These are phyloP conservation scores for Kwoniella botswanensis DNA, from an alignment of 768 basidiomycete genomes.

Conservation along the genomic window DNA sequence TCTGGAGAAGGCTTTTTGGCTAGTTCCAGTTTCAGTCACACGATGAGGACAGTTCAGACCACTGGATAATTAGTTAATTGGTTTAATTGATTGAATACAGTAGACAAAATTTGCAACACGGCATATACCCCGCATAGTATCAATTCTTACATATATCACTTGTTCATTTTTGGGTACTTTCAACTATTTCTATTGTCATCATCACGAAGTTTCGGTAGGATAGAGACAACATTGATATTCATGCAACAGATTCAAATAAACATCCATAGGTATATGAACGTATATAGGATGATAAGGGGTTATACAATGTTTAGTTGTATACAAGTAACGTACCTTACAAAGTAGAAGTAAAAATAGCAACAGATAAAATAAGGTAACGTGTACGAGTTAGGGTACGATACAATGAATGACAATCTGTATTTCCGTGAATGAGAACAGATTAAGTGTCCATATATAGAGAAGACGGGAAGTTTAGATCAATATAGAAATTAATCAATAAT, in stretches of 20 bases:
- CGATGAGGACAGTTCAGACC: neutral
- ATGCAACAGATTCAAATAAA: slow-evolving; percentile 1
- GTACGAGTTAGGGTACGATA: no score
- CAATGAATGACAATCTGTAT: no score
- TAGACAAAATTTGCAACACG: no score
- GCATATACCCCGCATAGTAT: no score
- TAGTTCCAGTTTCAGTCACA: neutral
- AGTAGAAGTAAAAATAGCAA: neutral
- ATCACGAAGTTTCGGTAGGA: no score
- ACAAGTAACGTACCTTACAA: slow-evolving; percentile 1
- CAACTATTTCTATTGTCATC: no score
- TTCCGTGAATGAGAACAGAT: no score
- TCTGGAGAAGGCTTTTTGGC: slow-evolving; percentile 60
- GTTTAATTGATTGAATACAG: no score
- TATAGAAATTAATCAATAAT: neutral
- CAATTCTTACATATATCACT: no score
- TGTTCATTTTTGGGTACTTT: no score
- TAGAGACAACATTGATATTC: neutral
- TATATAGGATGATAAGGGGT: neutral
- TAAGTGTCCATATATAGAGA: no score
- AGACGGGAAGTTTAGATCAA: neutral
- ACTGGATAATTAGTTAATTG: neutral
- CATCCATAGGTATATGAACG: neutral
- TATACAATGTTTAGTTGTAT: neutral
- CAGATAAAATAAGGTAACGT: neutral